phyloP scores from a whole-genome alignment of 1,139 yeast species.

The Debaryomyces fabryi region DNA sequence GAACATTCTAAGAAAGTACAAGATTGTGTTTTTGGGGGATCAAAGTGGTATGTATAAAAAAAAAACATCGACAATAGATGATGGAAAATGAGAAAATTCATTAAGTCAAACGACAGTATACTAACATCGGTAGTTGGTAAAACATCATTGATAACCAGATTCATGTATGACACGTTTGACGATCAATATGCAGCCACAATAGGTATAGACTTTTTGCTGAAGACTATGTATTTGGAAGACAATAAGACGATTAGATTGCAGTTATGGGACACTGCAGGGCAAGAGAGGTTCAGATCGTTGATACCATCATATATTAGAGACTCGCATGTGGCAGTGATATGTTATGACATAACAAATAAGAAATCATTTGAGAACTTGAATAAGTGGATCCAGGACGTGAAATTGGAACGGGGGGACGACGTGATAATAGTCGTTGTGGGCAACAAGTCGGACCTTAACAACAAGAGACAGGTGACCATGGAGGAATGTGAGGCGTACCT shows the following conservation, averaged over 20 bases:
- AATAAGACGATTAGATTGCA: slow-evolving; percentile 53
- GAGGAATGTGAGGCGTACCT: slow-evolving; percentile 76
- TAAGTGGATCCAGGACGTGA: slow-evolving; percentile 65
- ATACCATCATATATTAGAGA: slow-evolving; percentile 92
- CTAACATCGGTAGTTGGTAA: slow-evolving; percentile 64
- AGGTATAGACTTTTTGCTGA: slow-evolving; percentile 93
- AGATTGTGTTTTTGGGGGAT: slow-evolving; percentile 95
- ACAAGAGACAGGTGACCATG: slow-evolving; percentile 74
- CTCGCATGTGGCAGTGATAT: slow-evolving; percentile 94
- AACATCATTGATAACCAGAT: slow-evolving; percentile 90
- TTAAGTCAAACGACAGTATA: not conserved
- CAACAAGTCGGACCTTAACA: slow-evolving; percentile 67
- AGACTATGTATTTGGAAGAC: slow-evolving; percentile 65
- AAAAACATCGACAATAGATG: not conserved
- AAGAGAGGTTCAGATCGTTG: slow-evolving; percentile 58
- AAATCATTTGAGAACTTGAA: slow-evolving; percentile 75
- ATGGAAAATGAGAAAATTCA: not conserved
- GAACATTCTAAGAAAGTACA: slow-evolving; percentile 61
- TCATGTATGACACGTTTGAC: slow-evolving; percentile 98
- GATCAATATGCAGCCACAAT: slow-evolving; percentile 95
- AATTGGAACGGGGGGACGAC: slow-evolving; percentile 72
- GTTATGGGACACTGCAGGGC: slow-evolving; percentile 67
- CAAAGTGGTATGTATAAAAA: slow-evolving; percentile 65
- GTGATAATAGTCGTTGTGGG: slow-evolving; percentile 46
- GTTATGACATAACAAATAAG: slow-evolving; percentile 87